These are phyloP conservation scores for Coemansia sp. DNA, from an alignment of 192 early-diverging fungal genomes.

Conservation along the genomic window DNA sequence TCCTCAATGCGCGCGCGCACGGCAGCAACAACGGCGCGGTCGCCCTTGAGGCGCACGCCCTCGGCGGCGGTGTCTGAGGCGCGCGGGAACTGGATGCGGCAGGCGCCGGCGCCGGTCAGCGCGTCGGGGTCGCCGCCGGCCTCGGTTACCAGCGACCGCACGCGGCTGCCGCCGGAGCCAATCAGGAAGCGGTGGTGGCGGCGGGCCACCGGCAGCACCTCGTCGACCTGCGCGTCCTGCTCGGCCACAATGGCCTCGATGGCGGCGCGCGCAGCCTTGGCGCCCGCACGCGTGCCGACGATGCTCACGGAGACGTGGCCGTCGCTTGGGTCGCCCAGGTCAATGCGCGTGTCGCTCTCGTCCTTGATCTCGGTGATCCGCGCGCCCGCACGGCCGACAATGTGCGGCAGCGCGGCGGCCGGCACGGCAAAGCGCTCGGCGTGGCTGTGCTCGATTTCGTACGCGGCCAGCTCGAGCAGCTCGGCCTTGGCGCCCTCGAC, in stretches of 20 bases:
- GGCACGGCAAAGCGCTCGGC: conserved; percentile 63
- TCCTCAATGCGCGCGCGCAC: conserved; percentile 49
- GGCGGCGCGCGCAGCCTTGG: conserved; percentile 54
- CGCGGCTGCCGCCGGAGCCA: conserved; percentile 58
- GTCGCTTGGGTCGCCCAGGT: conserved; percentile 48
- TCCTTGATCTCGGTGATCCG: conserved; percentile 73
- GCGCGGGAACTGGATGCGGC: conserved; percentile 63
- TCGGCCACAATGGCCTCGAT: conserved; percentile 61
- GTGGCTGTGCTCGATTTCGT: conserved; percentile 75
- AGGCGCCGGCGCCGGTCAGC: conserved; percentile 45
- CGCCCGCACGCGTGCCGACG: conserved; percentile 55
- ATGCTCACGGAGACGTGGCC: conserved; percentile 45
- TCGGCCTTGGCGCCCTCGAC: conserved; percentile 74
- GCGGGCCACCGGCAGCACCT: conserved; percentile 48
- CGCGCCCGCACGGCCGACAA: conserved; percentile 74
- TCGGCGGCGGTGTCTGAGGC: conserved; percentile 46
- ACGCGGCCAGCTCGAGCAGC: conserved; percentile 75
- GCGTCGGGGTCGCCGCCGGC: conserved; percentile 58
- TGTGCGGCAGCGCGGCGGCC: conserved; percentile 59
- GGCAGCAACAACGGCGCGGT: conserved; percentile 53
- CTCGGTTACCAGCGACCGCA: conserved; percentile 60
- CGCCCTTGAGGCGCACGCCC: conserved; percentile 60
- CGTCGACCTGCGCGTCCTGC: conserved; percentile 56
- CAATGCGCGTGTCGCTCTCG: conserved; percentile 69
- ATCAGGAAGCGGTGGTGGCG: conserved; percentile 65